Evolutionary conservation across 148 eudicot genomes (phyloP), one percentile per base, ranked within the genome.

Genomic region (Suaeda aralocaspica): DNA sequence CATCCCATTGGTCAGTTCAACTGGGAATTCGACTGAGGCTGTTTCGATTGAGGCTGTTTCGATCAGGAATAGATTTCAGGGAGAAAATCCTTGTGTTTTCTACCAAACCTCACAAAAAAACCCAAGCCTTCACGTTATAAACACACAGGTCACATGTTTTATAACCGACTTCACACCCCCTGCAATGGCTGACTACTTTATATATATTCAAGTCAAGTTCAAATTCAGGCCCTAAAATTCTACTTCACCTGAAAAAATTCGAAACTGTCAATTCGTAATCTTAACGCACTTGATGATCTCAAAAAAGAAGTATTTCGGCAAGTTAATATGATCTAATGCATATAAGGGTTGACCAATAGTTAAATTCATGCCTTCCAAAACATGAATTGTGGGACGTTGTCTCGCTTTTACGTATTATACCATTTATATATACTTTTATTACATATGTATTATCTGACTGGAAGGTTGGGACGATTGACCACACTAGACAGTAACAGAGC

Each of bases 381-480:
- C n/a, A n/a, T n/a, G n/a, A n/a, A n/a, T n/a, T n/a, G n/a, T n/a
- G n/a, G n/a, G n/a, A n/a, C n/a, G n/a, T n/a, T n/a, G n/a, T n/a
- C n/a, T n/a, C n/a, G n/a, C n/a, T 19, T 8, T 14, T 18, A 9
- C 4, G 19, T 15, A 49, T n/a, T n/a, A n/a, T n/a, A n/a, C n/a
- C 53, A 14, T 15, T 19, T n/a, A n/a, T 3, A 46, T 45, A 6
- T 18, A 24, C 0, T 26, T 10, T 66, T 24, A 64, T 73, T 48
- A 16, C 30, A 8, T 25, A 33, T 57, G 63, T 19, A n/a, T n/a
- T n/a, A n/a, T 14, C 42, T 77, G 36, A 66, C 82, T 86, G 91
- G 91, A 85, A 71, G 88, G 83, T 39, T 91, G 97, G 97, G 92
- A 91, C 60, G 88, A 86, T 68, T 88, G 97, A n/a, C n/a, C 87